Evolutionary conservation across 2,329 filamentous ascomycete genomes (phyloP).

Genomic region (Diplodia mutila): DNA sequence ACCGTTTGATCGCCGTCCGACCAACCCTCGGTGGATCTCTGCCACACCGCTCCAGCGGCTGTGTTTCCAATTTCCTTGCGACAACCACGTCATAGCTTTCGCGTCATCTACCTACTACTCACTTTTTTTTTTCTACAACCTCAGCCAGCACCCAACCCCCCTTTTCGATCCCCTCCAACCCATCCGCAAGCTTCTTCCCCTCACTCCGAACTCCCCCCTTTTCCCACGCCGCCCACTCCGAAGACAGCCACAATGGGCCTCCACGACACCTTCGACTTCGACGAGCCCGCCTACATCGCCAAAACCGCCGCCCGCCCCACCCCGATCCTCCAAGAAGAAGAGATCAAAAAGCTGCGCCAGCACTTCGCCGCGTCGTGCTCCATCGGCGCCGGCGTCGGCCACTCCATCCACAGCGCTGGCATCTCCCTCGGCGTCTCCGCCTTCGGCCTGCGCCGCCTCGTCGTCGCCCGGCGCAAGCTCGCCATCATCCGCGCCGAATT

Average conservation of each 20-base stretch:
- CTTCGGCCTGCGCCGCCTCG: not conserved
- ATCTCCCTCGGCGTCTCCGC: slow-evolving; percentile 13
- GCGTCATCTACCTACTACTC: not conserved
- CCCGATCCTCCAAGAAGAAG: not conserved
- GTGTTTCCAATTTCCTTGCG: not conserved
- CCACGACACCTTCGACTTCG: slow-evolving; percentile 23
- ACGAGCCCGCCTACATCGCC: slow-evolving; percentile 1
- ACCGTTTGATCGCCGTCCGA: slow-evolving; percentile 1
- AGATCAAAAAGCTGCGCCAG: slow-evolving; percentile 7
- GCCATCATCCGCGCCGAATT: slow-evolving; percentile 14
- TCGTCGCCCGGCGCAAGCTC: slow-evolving; percentile 3
- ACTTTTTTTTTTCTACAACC: not conserved
- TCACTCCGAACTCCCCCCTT: too few species aligned
- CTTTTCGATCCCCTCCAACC: not conserved
- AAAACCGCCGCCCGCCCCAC: not conserved
- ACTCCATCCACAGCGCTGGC: slow-evolving; percentile 5
- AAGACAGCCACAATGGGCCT: slow-evolving; percentile 1
- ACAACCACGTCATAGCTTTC: not conserved
- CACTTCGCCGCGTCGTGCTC: slow-evolving; percentile 13
- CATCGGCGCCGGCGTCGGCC: slow-evolving; percentile 2
- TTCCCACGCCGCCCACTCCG: not conserved
- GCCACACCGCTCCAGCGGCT: slow-evolving; percentile 9
- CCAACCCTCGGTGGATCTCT: not conserved
- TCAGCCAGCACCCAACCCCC: not conserved
- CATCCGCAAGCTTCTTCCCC: not conserved